Evolutionary conservation across 148 eudicot species (phyloP), one percentile per base, ranked within the genome.

Genomic region (Rhododendron williamsianum): DNA sequence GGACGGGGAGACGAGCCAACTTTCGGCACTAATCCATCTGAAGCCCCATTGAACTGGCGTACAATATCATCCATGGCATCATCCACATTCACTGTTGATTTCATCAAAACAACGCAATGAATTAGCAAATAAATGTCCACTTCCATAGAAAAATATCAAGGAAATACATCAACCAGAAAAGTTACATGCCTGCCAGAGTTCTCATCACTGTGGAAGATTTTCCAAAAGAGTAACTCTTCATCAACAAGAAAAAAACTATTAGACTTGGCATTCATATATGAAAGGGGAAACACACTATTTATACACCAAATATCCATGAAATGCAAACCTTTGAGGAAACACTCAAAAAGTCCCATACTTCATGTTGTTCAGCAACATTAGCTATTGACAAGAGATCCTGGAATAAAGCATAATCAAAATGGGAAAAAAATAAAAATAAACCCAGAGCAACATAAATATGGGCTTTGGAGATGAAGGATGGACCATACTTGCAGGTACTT

Each of bases 311-410:
- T 82, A 6, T 73, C 51, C 82, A 85, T 56, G 48, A 87, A 58
- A 87, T 35, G 58, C 88, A 86, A 77, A 97, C 99, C 96, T 94
- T 97, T 41, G 99, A 95, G 71, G 98, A 90, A 88, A 84, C 93
- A 90, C 98, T 92, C 79, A 97, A 89, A 91, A 97, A 97, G 87
- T 97, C 99, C 99, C 96, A 95, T 65, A 95, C 99, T 92, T 97
- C 98, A 87, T 97, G 99, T 89, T 94, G 99, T 90, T 97, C 99
- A 72, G 98, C 99, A 84, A 97, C 98, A 90, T 97, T 97, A 81
- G 99, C 98, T 84, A 97, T 97, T 82, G 99, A 93, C 88, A 97
- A 88, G 85, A 97, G 98, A 90, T 97, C 99, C 99, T 97, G 89
- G 83, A 87, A 76, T 81, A 84, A 12, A 91, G 52, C 48, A 86